Conservation (phyloP, 1,284 basidiomycete genomes). For the Moesziomyces parantarcticus region DNA sequence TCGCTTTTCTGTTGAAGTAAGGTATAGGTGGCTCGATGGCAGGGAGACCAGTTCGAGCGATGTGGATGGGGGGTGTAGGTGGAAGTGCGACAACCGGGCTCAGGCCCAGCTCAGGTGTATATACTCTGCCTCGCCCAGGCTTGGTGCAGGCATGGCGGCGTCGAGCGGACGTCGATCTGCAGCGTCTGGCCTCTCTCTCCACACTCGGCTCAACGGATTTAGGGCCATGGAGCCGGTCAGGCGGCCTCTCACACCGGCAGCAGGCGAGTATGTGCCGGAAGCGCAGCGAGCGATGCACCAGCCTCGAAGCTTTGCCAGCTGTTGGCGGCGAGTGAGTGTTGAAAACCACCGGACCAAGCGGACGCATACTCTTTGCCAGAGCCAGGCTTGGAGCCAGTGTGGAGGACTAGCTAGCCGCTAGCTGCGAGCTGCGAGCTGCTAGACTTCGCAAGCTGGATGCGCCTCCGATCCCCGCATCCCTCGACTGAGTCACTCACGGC, state of each 20-base stretch:
- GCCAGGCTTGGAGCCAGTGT: background rate
- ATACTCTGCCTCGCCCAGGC: no score
- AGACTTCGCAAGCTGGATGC: constrained; percentile 7
- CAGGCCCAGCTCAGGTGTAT: no score
- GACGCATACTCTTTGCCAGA: background rate
- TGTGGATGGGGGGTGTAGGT: no score
- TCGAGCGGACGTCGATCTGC: no score
- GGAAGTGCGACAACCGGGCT: no score
- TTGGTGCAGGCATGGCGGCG: no score
- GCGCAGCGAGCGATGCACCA: background rate
- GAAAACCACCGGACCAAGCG: constrained; percentile 42
- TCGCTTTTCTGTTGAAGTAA: no score
- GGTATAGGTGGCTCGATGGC: no score
- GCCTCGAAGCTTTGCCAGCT: constrained; percentile 10
- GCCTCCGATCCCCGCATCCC: constrained; percentile 36
- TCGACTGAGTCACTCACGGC: constrained; percentile 11
- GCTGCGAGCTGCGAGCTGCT: no score
- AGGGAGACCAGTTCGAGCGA: no score
- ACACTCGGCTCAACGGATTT: constrained; percentile 3
- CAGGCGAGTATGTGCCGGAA: constrained; percentile 15
- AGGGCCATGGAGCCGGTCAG: constrained; percentile 1
- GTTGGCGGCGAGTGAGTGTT: constrained; percentile 6
- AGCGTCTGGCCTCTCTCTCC: no score
- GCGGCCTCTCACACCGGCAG: background rate
- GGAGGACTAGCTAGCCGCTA: no score